A percentile compares a stretch with the other conserved stretches of the same genome.
Evolutionary conservation across 2,329 filamentous ascomycete species (phyloP).

Genomic region (Colletotrichum sp.): DNA sequence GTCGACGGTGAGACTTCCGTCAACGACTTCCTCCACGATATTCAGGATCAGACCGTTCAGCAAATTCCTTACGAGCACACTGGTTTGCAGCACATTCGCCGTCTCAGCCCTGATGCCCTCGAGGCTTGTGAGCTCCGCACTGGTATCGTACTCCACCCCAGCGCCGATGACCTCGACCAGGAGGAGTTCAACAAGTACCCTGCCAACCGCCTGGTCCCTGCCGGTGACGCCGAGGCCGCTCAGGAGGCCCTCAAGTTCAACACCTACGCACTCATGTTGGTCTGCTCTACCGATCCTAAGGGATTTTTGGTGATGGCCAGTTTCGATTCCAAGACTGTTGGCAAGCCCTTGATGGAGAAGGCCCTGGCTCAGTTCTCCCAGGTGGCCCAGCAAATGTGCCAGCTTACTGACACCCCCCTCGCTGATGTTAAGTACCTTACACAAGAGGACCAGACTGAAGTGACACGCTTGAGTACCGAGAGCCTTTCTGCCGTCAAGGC

Average conservation of each 20-base stretch:
- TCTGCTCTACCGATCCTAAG: slow-evolving; percentile 62
- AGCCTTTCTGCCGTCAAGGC: slow-evolving; percentile 25
- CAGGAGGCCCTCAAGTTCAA: slow-evolving; percentile 65
- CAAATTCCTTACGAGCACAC: slow-evolving; percentile 70
- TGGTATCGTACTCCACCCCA: slow-evolving; percentile 59
- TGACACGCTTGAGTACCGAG: slow-evolving; percentile 31
- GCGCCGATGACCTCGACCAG: slow-evolving; percentile 34
- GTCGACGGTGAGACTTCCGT: slow-evolving; percentile 47
- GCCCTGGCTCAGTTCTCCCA: slow-evolving; percentile 57
- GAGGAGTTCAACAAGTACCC: slow-evolving; percentile 36
- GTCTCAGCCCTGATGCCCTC: slow-evolving; percentile 57
- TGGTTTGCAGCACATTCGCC: slow-evolving; percentile 64
- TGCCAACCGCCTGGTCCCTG: slow-evolving; percentile 57
- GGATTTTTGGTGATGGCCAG: slow-evolving; percentile 66
- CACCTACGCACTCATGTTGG: slow-evolving; percentile 68
- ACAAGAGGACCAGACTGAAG: slow-evolving; percentile 35
- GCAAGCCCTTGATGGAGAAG: slow-evolving; percentile 53
- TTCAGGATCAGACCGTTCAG: slow-evolving; percentile 60
- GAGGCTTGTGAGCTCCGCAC: slow-evolving; percentile 62
- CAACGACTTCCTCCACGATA: slow-evolving; percentile 55
- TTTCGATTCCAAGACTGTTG: slow-evolving; percentile 67
- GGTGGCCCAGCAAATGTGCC: slow-evolving; percentile 55
- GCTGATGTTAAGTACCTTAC: slow-evolving; percentile 38
- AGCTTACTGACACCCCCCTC: slow-evolving; percentile 34
- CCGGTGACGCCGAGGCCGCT: slow-evolving; percentile 60